A percentile compares a stretch with the other conserved stretches of the same genome.
phyloP scores from a whole-genome alignment of 2,329 filamentous ascomycete genomes.

The Epichloe hybrida region DNA sequence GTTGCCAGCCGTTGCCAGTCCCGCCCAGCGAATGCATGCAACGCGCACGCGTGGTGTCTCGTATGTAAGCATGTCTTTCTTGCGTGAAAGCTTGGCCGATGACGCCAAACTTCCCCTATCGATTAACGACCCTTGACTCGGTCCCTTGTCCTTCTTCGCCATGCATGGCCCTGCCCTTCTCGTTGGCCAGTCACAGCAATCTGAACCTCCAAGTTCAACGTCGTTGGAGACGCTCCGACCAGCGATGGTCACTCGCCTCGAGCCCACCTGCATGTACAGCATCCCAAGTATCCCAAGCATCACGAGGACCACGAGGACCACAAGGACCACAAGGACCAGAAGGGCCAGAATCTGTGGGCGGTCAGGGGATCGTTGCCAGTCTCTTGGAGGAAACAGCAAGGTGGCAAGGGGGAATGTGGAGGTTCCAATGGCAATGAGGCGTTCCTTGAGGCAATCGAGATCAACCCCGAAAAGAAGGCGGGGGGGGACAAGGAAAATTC shows the following conservation, averaged over 20 bases:
- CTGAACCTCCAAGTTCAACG: not conserved
- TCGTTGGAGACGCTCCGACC: constrained; percentile 1
- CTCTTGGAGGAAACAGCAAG: not conserved
- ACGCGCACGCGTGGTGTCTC: not conserved
- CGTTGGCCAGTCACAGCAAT: not conserved
- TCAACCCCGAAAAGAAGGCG: not conserved
- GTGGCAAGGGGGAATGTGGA: not conserved
- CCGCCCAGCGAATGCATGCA: not conserved
- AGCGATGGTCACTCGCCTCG: not conserved
- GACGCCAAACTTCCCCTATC: not conserved
- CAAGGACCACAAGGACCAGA: not conserved
- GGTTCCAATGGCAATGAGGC: not conserved
- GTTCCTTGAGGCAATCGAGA: not conserved
- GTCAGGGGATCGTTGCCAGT: not conserved
- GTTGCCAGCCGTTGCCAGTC: no score
- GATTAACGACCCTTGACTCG: not conserved
- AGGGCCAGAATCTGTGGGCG: not conserved
- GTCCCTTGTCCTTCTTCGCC: not conserved
- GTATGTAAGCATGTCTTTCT: not conserved
- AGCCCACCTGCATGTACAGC: not conserved
- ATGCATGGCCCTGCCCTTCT: not conserved
- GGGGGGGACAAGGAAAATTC: not conserved
- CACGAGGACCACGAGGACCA: no score
- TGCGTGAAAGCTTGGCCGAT: not conserved
- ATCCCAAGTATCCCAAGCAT: no score